Percentiles rank a stretch among this genome's conserved stretches.
These are phyloP conservation scores for Scleroderma bovista DNA, from an alignment of 768 basidiomycete genomes.

Conservation along the genomic window DNA sequence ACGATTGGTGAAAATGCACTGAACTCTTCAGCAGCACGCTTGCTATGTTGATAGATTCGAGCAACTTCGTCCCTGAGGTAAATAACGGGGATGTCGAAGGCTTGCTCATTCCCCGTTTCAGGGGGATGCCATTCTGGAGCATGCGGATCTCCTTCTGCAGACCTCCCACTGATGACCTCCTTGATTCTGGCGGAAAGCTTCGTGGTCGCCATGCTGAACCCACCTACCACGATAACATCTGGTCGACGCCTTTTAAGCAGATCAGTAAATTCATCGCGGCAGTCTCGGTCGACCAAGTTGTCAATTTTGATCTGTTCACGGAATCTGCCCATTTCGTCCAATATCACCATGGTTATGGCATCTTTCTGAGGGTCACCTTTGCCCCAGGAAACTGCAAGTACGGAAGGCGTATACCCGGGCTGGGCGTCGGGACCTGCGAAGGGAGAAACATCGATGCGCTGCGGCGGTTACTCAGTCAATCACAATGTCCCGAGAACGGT, in stretches of 20 bases:
- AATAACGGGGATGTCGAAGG: conserved; percentile 64
- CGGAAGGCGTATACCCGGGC: conserved; percentile 65
- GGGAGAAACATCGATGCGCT: conserved; percentile 85
- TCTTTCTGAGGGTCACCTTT: conserved; percentile 93
- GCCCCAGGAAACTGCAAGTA: conserved; percentile 91
- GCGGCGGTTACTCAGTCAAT: conserved; percentile 11
- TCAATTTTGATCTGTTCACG: conserved; percentile 89
- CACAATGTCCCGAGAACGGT: neutral
- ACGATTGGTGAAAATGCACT: conserved; percentile 68
- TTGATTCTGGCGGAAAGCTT: conserved; percentile 64
- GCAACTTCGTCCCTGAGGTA: conserved; percentile 91
- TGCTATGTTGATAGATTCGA: conserved; percentile 87
- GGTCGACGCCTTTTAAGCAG: conserved; percentile 80
- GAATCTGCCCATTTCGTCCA: conserved; percentile 85
- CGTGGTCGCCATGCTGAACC: conserved; percentile 77
- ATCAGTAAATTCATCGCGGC: conserved; percentile 70
- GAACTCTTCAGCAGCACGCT: conserved; percentile 81
- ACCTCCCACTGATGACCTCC: conserved; percentile 38
- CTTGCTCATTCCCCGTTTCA: conserved; percentile 34
- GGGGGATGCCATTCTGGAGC: conserved; percentile 21
- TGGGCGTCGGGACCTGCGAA: conserved; percentile 58
- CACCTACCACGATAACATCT: conserved; percentile 84
- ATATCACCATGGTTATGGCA: conserved; percentile 74
- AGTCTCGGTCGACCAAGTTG: conserved; percentile 70
- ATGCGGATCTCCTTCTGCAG: conserved; percentile 19